phyloP scores from a whole-genome alignment of 1,139 yeast genomes.

The Suhomyces maxii region DNA sequence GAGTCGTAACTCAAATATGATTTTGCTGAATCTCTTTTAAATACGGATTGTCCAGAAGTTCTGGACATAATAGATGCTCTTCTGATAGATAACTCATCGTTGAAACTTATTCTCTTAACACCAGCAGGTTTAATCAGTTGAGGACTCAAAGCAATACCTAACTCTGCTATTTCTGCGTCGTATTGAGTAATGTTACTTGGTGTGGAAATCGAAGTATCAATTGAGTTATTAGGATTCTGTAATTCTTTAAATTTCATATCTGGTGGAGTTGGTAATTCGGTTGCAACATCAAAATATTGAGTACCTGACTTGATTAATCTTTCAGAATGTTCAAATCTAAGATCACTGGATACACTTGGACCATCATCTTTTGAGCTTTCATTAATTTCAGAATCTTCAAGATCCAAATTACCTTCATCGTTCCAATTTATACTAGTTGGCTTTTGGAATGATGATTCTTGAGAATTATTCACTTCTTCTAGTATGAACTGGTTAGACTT shows the following conservation, averaged over 20 bases:
- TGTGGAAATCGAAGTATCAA: constrained; percentile 35
- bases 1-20: constrained; percentile 60
- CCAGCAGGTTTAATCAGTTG: constrained; percentile 24
- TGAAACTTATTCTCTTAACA: constrained; percentile 29
- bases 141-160: constrained; percentile 49
- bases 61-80: constrained; percentile 26
- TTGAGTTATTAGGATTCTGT: constrained; percentile 22
- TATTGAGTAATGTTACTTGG: constrained; percentile 45
- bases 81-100: constrained; percentile 17
- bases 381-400: constrained; percentile 25
- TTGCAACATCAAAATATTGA: constrained; percentile 22
- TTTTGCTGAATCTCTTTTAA: constrained; percentile 41
- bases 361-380: constrained; percentile 8
- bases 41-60: constrained; percentile 28
- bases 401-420: constrained; percentile 34
- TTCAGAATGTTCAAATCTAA: constrained; percentile 1
- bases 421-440: constrained; percentile 49
- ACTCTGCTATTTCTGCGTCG: constrained; percentile 45
- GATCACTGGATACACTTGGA: not conserved
- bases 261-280: constrained; percentile 21
- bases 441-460: constrained; percentile 41
- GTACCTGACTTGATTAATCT: constrained; percentile 16
- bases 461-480: constrained; percentile 13
- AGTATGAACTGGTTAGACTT: not conserved
- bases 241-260: constrained; percentile 2